These are phyloP conservation scores for Solanum chaucha DNA, from an alignment of 257 asterid species.

Conservation along the genomic window DNA sequence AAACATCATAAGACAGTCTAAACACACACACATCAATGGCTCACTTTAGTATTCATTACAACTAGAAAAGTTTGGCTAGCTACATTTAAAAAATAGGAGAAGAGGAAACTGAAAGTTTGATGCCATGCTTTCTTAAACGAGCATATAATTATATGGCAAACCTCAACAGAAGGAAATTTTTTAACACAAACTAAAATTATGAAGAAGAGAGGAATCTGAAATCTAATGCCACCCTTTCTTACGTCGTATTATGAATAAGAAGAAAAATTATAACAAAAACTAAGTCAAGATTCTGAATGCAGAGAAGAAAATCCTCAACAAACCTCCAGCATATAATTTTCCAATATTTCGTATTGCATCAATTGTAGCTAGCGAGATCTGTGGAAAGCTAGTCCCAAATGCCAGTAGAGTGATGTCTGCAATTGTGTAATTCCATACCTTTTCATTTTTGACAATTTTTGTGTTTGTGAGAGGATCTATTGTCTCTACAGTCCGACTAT, in stretches of 20 bases:
- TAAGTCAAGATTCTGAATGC: not conserved
- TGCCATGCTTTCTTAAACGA: not conserved
- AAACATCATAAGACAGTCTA: not conserved
- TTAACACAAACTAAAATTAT: not conserved
- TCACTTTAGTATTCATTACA: not conserved
- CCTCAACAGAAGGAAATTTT: not conserved
- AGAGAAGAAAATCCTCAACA: constrained; percentile 3
- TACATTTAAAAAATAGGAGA: not conserved
- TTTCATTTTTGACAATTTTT: constrained; percentile 32
- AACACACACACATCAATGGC: not conserved
- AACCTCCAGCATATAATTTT: constrained; percentile 78
- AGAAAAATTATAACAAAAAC: not conserved
- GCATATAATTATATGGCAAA: not conserved
- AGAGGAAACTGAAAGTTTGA: not conserved
- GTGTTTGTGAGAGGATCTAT: constrained; percentile 52
- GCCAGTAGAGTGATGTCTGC: constrained; percentile 90
- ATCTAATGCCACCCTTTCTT: not conserved
- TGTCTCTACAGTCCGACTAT: constrained; percentile 49
- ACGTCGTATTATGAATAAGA: not conserved
- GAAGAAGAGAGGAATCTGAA: not conserved
- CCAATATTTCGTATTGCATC: constrained; percentile 88
- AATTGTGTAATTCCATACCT: constrained; percentile 85
- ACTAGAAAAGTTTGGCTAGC: not conserved
- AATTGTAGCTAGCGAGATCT: constrained; percentile 88
- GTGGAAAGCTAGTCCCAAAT: constrained; percentile 97